Percentiles rank a stretch among this genome's conserved stretches.
Evolutionary conservation across 495 filamentous ascomycete species (phyloP).

Genomic region (Thermothielavioides terrestris): DNA sequence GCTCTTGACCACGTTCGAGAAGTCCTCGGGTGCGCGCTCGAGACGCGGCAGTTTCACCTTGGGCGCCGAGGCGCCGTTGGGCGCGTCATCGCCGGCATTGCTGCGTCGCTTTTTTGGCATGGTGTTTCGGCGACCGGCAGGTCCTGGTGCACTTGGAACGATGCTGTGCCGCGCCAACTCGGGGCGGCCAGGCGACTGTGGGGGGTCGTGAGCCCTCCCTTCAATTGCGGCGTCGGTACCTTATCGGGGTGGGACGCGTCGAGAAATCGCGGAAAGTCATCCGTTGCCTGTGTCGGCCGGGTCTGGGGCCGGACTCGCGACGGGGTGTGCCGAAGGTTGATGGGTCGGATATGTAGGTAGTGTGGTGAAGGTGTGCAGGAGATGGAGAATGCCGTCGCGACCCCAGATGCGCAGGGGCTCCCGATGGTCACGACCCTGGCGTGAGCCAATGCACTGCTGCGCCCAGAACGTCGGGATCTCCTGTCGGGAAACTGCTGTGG

Average conservation of each 20-base stretch:
- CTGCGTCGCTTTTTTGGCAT: constrained; percentile 35
- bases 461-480: constrained; percentile 12
- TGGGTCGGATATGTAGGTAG: background rate
- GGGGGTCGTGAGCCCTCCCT: background rate
- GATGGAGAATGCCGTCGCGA: constrained; percentile 25
- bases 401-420: constrained; percentile 7
- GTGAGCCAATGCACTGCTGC: no score
- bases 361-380: no score
- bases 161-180: constrained; percentile 17
- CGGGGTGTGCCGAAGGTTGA: constrained; percentile 20
- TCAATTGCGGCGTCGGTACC: constrained; percentile 6
- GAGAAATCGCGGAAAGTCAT: background rate
- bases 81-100: constrained; percentile 25
- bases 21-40: constrained; percentile 49
- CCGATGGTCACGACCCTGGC: no score
- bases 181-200: constrained; percentile 11
- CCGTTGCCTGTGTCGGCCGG: no score
- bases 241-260: background rate
- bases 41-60: constrained; percentile 41
- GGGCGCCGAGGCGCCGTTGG: constrained; percentile 17
- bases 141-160: background rate
- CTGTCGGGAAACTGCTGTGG: no score
- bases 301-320: background rate
- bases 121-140: constrained; percentile 10
- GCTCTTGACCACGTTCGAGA: constrained; percentile 59